These are phyloP conservation scores for Serendipita sp. DNA, from an alignment of 768 basidiomycete species.

Conservation along the genomic window DNA sequence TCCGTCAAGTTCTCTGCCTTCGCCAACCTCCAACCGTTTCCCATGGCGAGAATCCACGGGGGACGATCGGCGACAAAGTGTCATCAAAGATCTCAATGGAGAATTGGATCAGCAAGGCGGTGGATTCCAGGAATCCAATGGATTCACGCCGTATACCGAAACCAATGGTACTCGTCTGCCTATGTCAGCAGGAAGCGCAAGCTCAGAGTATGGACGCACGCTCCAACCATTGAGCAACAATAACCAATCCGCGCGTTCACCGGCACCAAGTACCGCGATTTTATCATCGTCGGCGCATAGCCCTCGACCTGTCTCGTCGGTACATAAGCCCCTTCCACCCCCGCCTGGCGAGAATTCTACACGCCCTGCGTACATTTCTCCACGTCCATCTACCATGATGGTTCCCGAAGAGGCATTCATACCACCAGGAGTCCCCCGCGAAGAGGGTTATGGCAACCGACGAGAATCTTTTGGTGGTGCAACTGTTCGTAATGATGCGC, in stretches of 20 bases:
- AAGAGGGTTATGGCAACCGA: slow-evolving; percentile 20
- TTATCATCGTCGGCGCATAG: slow-evolving; percentile 23
- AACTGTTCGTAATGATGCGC: slow-evolving; percentile 36
- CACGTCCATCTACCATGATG: not conserved
- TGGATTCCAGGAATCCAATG: not conserved
- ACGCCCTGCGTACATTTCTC: slow-evolving; percentile 2
- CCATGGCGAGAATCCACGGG: slow-evolving; percentile 12
- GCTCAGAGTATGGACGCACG: slow-evolving; percentile 51
- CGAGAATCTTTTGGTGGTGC: slow-evolving; percentile 67
- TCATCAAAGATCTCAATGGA: slow-evolving; percentile 6
- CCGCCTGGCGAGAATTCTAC: slow-evolving; percentile 41
- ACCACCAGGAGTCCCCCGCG: not conserved
- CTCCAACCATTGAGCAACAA: not conserved
- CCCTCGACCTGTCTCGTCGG: slow-evolving; percentile 33
- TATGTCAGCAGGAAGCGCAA: slow-evolving; percentile 19
- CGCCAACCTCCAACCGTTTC: slow-evolving; percentile 45
- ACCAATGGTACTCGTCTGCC: slow-evolving; percentile 10
- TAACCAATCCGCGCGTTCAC: not conserved
- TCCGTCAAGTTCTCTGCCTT: slow-evolving; percentile 58
- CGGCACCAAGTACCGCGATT: not conserved
- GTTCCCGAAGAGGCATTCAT: not conserved
- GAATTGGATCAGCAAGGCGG: not conserved
- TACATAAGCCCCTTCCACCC: slow-evolving; percentile 31
- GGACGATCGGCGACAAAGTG: slow-evolving; percentile 8
- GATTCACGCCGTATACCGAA: not conserved